Evolutionary conservation across 768 basidiomycete species (phyloP), one percentile per base, ranked within the genome.

Genomic region (Rhizopogon rudus): DNA sequence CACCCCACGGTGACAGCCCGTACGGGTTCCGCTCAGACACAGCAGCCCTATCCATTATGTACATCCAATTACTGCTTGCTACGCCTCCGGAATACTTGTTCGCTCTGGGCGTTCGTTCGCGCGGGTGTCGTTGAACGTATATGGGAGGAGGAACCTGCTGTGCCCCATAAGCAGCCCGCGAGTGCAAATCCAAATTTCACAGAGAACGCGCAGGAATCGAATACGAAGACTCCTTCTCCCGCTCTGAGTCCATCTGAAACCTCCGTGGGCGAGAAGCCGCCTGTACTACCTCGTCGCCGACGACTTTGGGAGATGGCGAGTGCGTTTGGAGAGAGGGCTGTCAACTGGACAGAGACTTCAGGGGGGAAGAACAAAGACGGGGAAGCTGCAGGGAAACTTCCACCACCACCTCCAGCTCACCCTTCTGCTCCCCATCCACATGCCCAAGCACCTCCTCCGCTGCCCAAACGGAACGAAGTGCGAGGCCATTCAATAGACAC

Each of bases 81-180:
- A 5, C 82, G 94, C 7, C 75, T 97, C 17, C 83, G 93, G 12
- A 78, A 87, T 39, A 92, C 93, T n/a, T 95, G 93, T 69, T 87
- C 86, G 4, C 73, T 96, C 13, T 97, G 93, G 93, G 83, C 88
- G 16, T 96, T 91, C 63, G 84, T 96, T 50, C 82, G 92, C 22
- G 84, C 82, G 0, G 83, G 88, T 9, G 75, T 97, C 52, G 77
- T 96, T 17, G 91, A 93, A 56, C 87, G 86, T 61, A 75, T 96
- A 5, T 97, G 94, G 94, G 88, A 92, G 54, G 93, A 95, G 59
- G 90, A 87, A 54, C 62, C 80, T 6, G 60, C 68, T 3, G 73
- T 75, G 9, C 65, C 75, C 1, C 62, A 64, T 1, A 63, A 61
- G 37, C 61, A 59, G 43, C 61, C 60, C n/a, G 54, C 53, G 13